Conservation (phyloP, 2,329 filamentous ascomycete species). For the Herpomyces periplanetae region DNA sequence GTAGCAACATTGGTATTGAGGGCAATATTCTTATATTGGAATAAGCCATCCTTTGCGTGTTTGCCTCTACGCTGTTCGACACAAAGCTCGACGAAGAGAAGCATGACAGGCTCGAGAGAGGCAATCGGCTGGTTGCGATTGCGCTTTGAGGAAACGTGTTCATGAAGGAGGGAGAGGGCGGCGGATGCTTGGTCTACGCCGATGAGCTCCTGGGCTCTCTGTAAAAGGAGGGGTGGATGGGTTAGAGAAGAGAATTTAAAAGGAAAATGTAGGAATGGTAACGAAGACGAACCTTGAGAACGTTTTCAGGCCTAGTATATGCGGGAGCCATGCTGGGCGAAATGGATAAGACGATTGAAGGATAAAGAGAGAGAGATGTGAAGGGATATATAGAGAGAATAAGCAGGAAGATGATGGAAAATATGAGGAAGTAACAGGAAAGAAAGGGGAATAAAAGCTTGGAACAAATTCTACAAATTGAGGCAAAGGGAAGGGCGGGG, state of each 20-base stretch:
- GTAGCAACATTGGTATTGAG: constrained; percentile 96
- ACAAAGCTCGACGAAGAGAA: constrained; percentile 78
- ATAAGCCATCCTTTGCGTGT: constrained; percentile 85
- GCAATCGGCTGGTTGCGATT: constrained; percentile 88
- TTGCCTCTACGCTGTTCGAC: constrained; percentile 96
- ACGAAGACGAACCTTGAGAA: constrained; percentile 25
- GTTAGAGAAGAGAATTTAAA: constrained; percentile 4
- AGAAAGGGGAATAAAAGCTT: too few species aligned
- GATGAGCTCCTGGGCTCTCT: constrained; percentile 88
- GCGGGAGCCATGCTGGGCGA: too few species aligned
- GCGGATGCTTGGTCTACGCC: constrained; percentile 74
- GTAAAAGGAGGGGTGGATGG: constrained; percentile 3
- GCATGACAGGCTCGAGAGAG: constrained; percentile 87
- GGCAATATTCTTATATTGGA: constrained; percentile 98
- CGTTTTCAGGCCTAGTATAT: constrained; percentile 94
- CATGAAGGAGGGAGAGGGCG: constrained; percentile 72
- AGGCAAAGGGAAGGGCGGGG: too few species aligned
- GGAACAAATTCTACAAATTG: too few species aligned
- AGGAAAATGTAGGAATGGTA: constrained; percentile 2
- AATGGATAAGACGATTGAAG: too few species aligned
- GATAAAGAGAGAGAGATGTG: too few species aligned
- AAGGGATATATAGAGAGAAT: too few species aligned
- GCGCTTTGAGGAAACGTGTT: constrained; percentile 94
- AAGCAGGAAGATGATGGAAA: too few species aligned
- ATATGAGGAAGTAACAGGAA: too few species aligned